Percentiles rank a stretch among this genome's conserved stretches.
Evolutionary conservation across 148 eudicot genomes (phyloP).

Genomic region (Persicaria tinctoria): DNA sequence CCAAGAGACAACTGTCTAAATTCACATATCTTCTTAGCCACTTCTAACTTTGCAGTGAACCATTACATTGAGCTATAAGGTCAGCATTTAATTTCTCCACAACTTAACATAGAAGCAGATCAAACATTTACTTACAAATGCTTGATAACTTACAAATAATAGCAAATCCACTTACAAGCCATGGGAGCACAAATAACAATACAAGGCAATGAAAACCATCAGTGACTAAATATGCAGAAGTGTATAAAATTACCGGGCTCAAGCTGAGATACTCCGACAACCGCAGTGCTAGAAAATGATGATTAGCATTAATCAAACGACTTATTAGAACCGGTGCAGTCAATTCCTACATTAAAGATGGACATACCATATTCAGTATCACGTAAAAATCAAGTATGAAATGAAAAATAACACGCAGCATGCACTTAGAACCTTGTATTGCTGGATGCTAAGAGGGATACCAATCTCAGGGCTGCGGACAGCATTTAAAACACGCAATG

Average conservation of each 20-base stretch:
- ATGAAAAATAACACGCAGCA: neutral
- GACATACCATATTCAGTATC: neutral
- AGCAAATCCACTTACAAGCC: neutral
- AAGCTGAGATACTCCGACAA: slow-evolving; percentile 80
- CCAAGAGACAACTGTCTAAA: no score
- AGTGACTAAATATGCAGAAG: neutral
- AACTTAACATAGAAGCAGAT: neutral
- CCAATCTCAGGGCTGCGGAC: slow-evolving; percentile 82
- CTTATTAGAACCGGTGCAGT: slow-evolving; percentile 86
- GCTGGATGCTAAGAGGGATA: slow-evolving; percentile 89
- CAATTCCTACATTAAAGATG: slow-evolving; percentile 49
- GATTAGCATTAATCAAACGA: slow-evolving; percentile 84
- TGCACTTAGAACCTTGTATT: slow-evolving; percentile 66
- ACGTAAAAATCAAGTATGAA: neutral
- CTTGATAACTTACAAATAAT: neutral
- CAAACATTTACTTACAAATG: neutral
- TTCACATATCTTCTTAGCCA: no score
- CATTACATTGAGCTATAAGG: no score
- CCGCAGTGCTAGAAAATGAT: slow-evolving; percentile 74
- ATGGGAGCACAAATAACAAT: neutral
- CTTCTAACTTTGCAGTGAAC: no score
- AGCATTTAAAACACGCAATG: slow-evolving; percentile 86
- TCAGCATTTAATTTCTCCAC: neutral
- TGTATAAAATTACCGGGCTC: slow-evolving; percentile 52
- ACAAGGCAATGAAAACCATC: neutral